Evolutionary conservation across 208 protist species (phyloP).

Genomic region (Leishmania mexicana): DNA sequence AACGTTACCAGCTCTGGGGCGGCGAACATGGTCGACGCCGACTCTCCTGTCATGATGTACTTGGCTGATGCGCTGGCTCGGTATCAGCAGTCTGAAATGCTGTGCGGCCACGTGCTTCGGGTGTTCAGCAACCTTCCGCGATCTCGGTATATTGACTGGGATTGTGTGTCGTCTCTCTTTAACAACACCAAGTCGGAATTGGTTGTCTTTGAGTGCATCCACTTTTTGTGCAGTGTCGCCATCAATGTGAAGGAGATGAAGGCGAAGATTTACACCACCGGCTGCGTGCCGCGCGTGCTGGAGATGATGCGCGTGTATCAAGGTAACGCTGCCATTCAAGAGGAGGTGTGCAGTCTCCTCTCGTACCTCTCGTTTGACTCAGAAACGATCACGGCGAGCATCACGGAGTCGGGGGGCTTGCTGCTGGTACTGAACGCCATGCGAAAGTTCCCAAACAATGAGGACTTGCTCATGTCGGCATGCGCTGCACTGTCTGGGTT

Average conservation of each 20-base stretch:
- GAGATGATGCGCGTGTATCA: constrained; percentile 74
- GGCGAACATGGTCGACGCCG: constrained; percentile 45
- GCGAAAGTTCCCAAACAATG: constrained; percentile 77
- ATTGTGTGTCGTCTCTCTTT: constrained; percentile 65
- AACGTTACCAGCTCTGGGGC: constrained; percentile 79
- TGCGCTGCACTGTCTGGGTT: constrained; percentile 88
- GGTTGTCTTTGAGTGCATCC: constrained; percentile 71
- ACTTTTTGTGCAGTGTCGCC: constrained; percentile 81
- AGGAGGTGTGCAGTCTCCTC: constrained; percentile 82
- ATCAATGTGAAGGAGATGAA: constrained; percentile 90
- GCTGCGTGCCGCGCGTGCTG: constrained; percentile 78
- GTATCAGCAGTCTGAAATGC: constrained; percentile 64
- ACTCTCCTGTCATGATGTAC: constrained; percentile 67
- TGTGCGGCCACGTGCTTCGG: constrained; percentile 78
- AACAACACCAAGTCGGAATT: constrained; percentile 66
- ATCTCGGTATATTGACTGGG: constrained; percentile 79
- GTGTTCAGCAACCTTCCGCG: constrained; percentile 84
- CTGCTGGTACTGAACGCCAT: constrained; percentile 83
- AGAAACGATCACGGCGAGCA: constrained; percentile 81
- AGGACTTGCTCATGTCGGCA: constrained; percentile 79
- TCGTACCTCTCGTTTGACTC: constrained; percentile 94
- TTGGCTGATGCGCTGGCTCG: constrained; percentile 66
- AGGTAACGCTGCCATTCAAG: constrained; percentile 70
- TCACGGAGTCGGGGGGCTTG: constrained; percentile 78
- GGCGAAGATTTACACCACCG: constrained; percentile 70